Evolutionary conservation across 306 rosid species (phyloP).

Genomic region (Pueraria montana): DNA sequence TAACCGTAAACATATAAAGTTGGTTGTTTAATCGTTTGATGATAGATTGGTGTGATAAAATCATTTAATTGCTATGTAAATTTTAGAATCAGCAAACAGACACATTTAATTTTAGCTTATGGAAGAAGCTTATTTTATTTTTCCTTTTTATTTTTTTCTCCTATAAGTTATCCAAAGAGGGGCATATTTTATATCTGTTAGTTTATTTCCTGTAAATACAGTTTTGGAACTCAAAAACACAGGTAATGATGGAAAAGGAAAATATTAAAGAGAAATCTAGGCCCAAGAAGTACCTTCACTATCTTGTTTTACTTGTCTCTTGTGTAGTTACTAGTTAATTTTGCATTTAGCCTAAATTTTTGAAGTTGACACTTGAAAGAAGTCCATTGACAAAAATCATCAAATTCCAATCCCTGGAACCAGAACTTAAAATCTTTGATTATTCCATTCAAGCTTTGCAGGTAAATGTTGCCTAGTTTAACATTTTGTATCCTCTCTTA

Average conservation of each 20-base stretch:
- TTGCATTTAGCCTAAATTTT: background rate
- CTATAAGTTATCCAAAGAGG: background rate
- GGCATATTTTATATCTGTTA: background rate
- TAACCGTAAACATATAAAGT: background rate
- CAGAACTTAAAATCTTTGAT: background rate
- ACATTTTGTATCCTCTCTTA: constrained; percentile 23
- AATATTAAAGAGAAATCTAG: background rate
- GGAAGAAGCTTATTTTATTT: background rate
- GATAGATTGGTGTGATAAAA: background rate
- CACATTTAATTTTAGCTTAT: no score
- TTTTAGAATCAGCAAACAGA: background rate
- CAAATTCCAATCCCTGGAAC: constrained; percentile 3
- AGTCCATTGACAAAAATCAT: background rate
- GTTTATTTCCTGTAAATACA: background rate
- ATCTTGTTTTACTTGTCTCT: constrained; percentile 14
- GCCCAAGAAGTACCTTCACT: background rate
- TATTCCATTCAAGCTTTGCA: background rate
- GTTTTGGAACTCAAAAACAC: constrained; percentile 13
- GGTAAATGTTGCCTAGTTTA: constrained; percentile 20
- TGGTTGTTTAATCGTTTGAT: background rate
- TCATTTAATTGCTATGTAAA: background rate
- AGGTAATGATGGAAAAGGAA: background rate
- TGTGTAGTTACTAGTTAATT: background rate
- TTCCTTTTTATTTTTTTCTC: no score
- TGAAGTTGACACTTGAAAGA: background rate